phyloP scores from a whole-genome alignment of 129 eudicot species.

The Lonicera japonica region DNA sequence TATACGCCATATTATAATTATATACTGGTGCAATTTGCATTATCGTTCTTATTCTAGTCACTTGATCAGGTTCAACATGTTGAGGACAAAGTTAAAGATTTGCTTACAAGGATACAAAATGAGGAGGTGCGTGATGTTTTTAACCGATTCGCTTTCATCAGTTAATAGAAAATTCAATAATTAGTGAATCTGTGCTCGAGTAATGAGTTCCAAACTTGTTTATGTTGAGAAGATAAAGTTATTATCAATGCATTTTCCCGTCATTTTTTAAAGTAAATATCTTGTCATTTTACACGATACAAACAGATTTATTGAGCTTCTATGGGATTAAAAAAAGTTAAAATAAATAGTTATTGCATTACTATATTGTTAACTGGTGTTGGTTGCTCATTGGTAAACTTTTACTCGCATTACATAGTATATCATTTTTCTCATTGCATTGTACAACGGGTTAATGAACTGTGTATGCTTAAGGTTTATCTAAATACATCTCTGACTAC shows the following conservation, averaged over 20 bases:
- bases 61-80: slow-evolving; percentile 56
- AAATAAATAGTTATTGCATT: too few relatives aligned
- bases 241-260: neutral
- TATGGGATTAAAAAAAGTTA: too few relatives aligned
- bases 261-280: neutral
- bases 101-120: slow-evolving; percentile 49
- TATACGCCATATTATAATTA: neutral
- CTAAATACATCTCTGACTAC: too few relatives aligned
- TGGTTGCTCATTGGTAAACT: too few relatives aligned
- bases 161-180: neutral
- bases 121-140: slow-evolving; percentile 54
- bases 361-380: too few relatives aligned
- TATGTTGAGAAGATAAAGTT: neutral
- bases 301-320: too few relatives aligned
- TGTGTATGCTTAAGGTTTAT: too few relatives aligned
- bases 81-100: slow-evolving; percentile 68
- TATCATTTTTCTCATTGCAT: too few relatives aligned
- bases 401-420: too few relatives aligned
- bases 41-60: slow-evolving; percentile 2
- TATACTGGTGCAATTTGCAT: neutral
- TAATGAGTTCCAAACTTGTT: neutral
- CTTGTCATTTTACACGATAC: slow-evolving; percentile 1
- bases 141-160: neutral
- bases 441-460: too few relatives aligned
- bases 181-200: too few relatives aligned